Evolutionary conservation across 1,284 basidiomycete species (phyloP).

Genomic region (Tremellales sp.): DNA sequence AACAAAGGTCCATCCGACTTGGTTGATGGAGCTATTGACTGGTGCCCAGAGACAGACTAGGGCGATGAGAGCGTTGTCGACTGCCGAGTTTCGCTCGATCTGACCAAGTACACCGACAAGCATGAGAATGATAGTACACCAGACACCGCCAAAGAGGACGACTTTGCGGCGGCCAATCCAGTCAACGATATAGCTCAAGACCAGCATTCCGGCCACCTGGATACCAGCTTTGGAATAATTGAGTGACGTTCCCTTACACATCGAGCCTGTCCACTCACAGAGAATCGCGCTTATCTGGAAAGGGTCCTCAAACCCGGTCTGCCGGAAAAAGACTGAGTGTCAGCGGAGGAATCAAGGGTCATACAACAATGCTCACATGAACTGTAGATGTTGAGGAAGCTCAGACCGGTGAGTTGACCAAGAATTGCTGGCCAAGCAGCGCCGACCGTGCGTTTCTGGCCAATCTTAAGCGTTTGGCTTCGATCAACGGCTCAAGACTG

Average conservation of each 20-base stretch:
- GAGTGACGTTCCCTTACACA: no score
- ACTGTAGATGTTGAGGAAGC: conserved; percentile 16
- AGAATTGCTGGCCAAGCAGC: conserved; percentile 10
- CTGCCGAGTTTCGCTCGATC: conserved; percentile 10
- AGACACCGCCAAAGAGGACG: conserved; percentile 5
- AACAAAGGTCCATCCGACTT: conserved; percentile 18
- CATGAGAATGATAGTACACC: conserved; percentile 13
- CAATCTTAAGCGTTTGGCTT: background rate
- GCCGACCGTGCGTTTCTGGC: conserved; percentile 14
- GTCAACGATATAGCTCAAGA: conserved; percentile 17
- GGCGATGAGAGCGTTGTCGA: conserved; percentile 15
- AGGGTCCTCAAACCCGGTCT: conserved; percentile 18
- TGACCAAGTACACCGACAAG: conserved; percentile 19
- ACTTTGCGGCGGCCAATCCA: conserved; percentile 19
- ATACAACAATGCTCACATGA: conserved; percentile 2
- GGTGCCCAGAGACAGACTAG: conserved; percentile 15
- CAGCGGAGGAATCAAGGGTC: background rate
- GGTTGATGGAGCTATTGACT: no score
- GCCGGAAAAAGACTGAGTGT: conserved; percentile 18
- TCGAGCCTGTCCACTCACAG: no score
- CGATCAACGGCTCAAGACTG: background rate
- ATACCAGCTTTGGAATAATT: no score
- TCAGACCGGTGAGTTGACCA: conserved; percentile 21
- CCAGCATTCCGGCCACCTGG: conserved; percentile 11
- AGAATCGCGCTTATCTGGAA: conserved; percentile 19